Evolutionary conservation across 805 yeast species (phyloP), one percentile per base, ranked within the genome.

Genomic region (Starmera pachycereana): DNA sequence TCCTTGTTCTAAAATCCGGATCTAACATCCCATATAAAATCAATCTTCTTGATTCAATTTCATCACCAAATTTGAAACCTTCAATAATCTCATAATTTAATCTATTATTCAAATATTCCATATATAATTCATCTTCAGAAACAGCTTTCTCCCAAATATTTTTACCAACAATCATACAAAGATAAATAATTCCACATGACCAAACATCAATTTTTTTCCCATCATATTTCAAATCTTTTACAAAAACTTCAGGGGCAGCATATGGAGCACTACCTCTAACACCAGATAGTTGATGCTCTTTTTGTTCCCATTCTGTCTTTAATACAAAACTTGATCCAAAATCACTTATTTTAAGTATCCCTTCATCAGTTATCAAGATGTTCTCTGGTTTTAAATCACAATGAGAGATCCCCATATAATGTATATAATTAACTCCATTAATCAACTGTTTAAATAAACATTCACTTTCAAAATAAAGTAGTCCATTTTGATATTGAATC

Each of bases 321-420:
- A 89, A 84, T 29, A 92, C 95, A 43, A 84, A 89, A 37, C 95
- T 81, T 37, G 90, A 86, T 25, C 97, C 97, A 59, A 89, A 89
- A 58, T 89, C 97, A 33, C 86, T 74, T 39, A 81, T 77, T 53
- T 79, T 81, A 43, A 80, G 65, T 39, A 74, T 69, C 9, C 94
- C 92, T 43, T 68, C 63, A 13, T 74, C 69, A 8, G 85, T 78
- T 36, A 89, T 63, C 32, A 89, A 57, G 25, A 89, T 66, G 58
- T 89, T 89, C 54, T 89, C 97, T 11, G 95, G 88, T 60, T 89
- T 89, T 44, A 89, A 66, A 55, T 89, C 97, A 54, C 96, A 83
- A 59, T 89, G 97, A 1, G 96, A 90, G 28, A 89, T 90, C 29
- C 97, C 97, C 60, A 81, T 88, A 9, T 78, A 72, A 60, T 89